phyloP scores from a whole-genome alignment of 257 asterid species.

The Nicotiana paniculata region DNA sequence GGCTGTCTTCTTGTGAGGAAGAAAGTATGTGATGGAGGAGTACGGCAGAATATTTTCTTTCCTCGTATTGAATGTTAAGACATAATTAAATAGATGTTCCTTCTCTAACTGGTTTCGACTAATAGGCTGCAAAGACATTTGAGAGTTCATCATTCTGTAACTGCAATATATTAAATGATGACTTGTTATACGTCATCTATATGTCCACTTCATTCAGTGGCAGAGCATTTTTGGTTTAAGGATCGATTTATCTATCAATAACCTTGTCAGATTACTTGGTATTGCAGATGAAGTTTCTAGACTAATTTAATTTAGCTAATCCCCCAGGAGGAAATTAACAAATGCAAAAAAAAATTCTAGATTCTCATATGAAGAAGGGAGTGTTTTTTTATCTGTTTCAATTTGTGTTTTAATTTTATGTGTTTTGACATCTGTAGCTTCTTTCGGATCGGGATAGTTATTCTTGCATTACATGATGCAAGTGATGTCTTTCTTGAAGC shows the following conservation, averaged over 20 bases:
- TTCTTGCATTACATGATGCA: constrained; percentile 90
- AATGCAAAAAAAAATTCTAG: background rate
- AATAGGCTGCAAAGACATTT: background rate
- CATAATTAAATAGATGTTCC: background rate
- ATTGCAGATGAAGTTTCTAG: background rate
- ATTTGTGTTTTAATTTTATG: background rate
- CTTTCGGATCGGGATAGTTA: constrained; percentile 69
- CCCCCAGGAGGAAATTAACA: background rate
- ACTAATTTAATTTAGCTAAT: background rate
- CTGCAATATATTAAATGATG: background rate
- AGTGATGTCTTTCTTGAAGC: constrained; percentile 92
- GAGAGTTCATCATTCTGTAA: background rate
- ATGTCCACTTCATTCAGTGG: background rate
- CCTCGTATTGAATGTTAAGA: background rate
- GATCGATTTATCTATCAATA: background rate
- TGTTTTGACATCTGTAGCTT: constrained; percentile 37
- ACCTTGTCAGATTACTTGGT: background rate
- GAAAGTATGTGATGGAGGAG: background rate
- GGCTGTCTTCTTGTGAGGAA: background rate
- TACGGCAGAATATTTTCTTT: background rate
- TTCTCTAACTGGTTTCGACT: background rate
- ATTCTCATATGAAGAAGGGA: background rate
- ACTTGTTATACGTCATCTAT: background rate
- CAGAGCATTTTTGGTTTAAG: background rate
- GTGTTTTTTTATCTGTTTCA: background rate